Base-by-base conservation (phyloP, 768 basidiomycete genomes). In the Trametes sanguinea region DNA sequence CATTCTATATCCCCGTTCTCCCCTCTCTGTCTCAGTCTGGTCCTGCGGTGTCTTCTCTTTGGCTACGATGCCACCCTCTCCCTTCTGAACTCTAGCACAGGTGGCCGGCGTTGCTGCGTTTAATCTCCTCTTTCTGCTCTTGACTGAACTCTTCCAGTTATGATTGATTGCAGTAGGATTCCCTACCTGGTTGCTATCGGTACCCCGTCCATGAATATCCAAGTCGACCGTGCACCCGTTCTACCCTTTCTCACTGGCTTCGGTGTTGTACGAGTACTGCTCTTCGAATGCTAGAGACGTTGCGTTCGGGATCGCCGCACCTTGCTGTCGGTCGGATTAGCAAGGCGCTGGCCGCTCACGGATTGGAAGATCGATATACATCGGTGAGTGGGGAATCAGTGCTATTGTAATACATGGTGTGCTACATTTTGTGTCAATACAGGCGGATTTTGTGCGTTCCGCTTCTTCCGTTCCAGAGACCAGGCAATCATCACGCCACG, bases 401-500 rank as follows among this genome's bases (percentile, higher is more conserved):
- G 53, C 42, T 54, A 54, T 32, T 37, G 9, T 32, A 22, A 14
- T 54, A 44, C 53, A 54, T 39, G 11, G 8, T 42, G 17, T 43
- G 52, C 27, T 40, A 11, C 27, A 14, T 9, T 4, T 42, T 2
- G 16, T n/a, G 27, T 43, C 7, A 10, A 14, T 54, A 44, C 48
- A 57, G 14, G 27, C 22, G 22, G 1, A 2, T 27, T n/a, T 58
- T 17, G 35, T 11, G 30, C 33, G 35, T 11, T 30, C 16, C 11
- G 17, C 48, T 51, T 17, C 47, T 17, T 27, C 39, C 27, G 29
- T 27, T 29, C 29, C 32, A 8, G 2, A 37, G 16, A 4, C 43
- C 16, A 13, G 22, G 6, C 1, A 8, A 2, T 17, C 6, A 45
- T 67, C 61, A 67, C 3, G 73, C 76, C 9, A 76, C 65, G 54